Conservation (phyloP, 2,329 filamentous ascomycete species). For the Aureobasidium uvarum region DNA sequence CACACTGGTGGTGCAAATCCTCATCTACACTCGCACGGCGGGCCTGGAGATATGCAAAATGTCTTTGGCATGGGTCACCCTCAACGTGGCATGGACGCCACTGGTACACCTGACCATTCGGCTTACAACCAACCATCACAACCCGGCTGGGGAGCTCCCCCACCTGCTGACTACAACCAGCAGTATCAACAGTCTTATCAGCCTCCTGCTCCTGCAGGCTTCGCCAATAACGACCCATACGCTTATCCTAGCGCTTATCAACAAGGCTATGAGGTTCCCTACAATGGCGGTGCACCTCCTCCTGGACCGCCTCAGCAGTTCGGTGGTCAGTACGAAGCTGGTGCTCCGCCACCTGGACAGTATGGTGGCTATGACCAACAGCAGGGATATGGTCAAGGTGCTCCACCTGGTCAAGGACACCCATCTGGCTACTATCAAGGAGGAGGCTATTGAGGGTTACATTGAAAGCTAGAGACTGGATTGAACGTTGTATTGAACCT, state of each 20-base stretch:
- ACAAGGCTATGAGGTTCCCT: constrained; percentile 39
- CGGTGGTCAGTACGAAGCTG: neutral
- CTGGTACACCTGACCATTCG: neutral
- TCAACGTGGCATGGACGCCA: constrained; percentile 3
- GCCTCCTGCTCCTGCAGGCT: constrained; percentile 34
- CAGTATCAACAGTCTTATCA: constrained; percentile 21
- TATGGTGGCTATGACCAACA: constrained; percentile 14
- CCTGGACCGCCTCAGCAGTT: constrained; percentile 9
- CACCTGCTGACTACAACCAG: constrained; percentile 11
- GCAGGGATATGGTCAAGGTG: constrained; percentile 12
- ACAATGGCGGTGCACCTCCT: constrained; percentile 24
- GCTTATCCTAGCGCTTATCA: constrained; percentile 39
- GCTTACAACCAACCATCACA: constrained; percentile 4
- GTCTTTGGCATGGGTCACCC: constrained; percentile 8
- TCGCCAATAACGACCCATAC: constrained; percentile 34
- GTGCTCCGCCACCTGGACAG: neutral
- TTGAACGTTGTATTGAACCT: neutral
- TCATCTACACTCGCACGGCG: constrained; percentile 22
- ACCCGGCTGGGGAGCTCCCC: neutral
- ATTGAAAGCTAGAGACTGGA: neutral
- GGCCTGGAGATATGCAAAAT: constrained; percentile 14
- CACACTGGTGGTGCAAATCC: constrained; percentile 48
- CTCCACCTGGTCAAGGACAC: neutral
- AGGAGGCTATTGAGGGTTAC: constrained; percentile 3
- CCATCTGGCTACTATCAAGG: constrained; percentile 19